Evolutionary conservation across 176 grass and related monocot species (phyloP), one percentile per base, ranked within the genome.

Genomic region (Carex littledalei): DNA sequence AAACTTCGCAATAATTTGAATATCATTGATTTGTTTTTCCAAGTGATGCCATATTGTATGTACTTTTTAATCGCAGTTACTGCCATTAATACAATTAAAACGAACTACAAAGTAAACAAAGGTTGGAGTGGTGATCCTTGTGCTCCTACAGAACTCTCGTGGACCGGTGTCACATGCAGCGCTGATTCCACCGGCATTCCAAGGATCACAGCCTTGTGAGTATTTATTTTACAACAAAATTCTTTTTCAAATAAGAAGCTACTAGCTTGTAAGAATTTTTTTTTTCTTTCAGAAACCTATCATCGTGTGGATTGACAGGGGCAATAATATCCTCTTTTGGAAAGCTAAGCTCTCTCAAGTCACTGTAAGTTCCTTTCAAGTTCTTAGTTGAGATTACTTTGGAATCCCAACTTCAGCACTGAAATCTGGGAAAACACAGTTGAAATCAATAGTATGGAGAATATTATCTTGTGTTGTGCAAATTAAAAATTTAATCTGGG

Each of bases 61-160:
- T 0, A 5, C 61, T 15, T 32, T 21, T 4, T 26, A 68, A 50
- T n/a, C 61, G 24, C 52, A 90, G 91, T 88, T 64, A 65, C 31
- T 88, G 79, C 84, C 11, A 86, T 90, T 10, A 31, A 70, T 70
- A 71, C 20, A 9, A 79, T 93, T 84, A 93, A 88, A 66, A 31
- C 5, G 0, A 41, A 59, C 43, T 90, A 93, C 55, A 0, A 16
- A 21, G 21, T 93, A 21, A 85, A 88, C 2, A 86, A 66, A 76
- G 88, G 86, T 11, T 93, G 91, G 91, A 74, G 59, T 41, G 88
- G 88, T 7, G 88, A 93, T 88, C 91, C 88, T 24, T 93, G 91
- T 50, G 60, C 24, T 41, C 91, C 91, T 2, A 65, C 41, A 50
- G 6, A 12, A 16, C 78, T 78, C 8, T 31, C 49, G 0, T 90